A percentile compares a stretch with the other conserved stretches of the same genome.
Conservation (phyloP, 805 yeast species). For the Sugiyamaella chiloensis region DNA sequence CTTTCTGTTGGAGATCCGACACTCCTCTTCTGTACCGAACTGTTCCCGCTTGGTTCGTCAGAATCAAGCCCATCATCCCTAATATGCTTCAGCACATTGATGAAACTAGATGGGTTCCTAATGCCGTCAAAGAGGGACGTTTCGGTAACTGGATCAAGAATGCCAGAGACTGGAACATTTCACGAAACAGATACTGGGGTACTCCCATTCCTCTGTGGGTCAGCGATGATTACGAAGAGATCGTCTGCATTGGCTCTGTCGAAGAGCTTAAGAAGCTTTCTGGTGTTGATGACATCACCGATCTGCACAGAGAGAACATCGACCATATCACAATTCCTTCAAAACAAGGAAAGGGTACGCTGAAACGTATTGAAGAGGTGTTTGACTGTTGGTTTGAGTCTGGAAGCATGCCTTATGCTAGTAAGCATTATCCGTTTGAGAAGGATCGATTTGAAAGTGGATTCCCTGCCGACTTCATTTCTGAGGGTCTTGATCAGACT, state of each 20-base stretch:
- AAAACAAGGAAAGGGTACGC: conserved; percentile 76
- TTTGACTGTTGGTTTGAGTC: conserved; percentile 99
- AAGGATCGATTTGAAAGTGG: conserved; percentile 63
- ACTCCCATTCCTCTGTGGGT: conserved; percentile 99
- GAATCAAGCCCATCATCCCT: conserved; percentile 83
- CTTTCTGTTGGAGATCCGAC: conserved; percentile 99
- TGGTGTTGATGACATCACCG: conserved; percentile 78
- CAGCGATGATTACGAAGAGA: conserved; percentile 86
- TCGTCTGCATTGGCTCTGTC: conserved; percentile 90
- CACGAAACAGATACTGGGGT: conserved; percentile 99
- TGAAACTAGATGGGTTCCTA: conserved; percentile 93
- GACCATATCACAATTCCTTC: conserved; percentile 94
- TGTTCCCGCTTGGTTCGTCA: conserved; percentile 98
- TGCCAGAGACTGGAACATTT: conserved; percentile 98
- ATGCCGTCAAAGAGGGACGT: conserved; percentile 84
- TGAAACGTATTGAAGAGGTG: conserved; percentile 93
- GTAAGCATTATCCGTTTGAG: conserved; percentile 96
- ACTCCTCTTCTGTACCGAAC: conserved; percentile 95
- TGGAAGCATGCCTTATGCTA: conserved; percentile 98
- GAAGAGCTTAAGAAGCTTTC: conserved; percentile 81
- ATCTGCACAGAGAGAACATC: conserved; percentile 89
- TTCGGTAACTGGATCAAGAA: conserved; percentile 97
- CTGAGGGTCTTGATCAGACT: conserved; percentile 99
- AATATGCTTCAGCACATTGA: conserved; percentile 84
- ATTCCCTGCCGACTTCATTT: conserved; percentile 96